Evolutionary conservation across 306 rosid genomes (phyloP).

Genomic region (Macrotyloma uniflorum): DNA sequence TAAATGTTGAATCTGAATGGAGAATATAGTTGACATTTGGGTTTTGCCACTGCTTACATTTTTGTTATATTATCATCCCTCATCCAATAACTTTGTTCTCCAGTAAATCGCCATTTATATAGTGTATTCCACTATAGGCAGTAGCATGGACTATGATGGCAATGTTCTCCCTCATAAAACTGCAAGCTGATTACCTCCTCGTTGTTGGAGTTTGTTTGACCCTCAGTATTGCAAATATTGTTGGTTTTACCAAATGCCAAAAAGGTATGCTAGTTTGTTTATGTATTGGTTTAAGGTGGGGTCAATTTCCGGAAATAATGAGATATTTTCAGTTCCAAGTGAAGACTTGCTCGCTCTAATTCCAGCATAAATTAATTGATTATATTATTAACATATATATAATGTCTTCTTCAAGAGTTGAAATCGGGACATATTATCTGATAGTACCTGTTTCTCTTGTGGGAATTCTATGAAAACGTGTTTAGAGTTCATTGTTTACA

Average conservation of each 20-base stretch:
- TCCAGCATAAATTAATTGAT: background rate
- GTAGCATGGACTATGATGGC: conserved; percentile 68
- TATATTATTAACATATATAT: background rate
- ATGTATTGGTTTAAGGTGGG: conserved; percentile 9
- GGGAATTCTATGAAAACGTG: background rate
- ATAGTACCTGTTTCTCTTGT: background rate
- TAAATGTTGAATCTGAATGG: background rate
- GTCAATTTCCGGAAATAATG: background rate
- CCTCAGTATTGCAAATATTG: conserved; percentile 78
- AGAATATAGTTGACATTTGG: background rate
- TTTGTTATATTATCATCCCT: background rate
- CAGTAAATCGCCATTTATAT: background rate
- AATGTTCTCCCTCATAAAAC: conserved; percentile 78
- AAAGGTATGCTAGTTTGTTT: conserved; percentile 56
- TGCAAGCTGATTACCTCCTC: conserved; percentile 86
- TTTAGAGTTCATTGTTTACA: background rate
- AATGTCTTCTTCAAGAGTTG: background rate
- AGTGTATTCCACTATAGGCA: conserved; percentile 50
- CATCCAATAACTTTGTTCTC: background rate
- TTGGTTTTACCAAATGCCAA: conserved; percentile 84
- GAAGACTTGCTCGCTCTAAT: background rate
- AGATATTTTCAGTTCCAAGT: conserved; percentile 1
- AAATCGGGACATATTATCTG: background rate
- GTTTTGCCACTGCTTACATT: background rate
- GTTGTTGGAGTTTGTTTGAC: conserved; percentile 86